These are phyloP conservation scores for Zoysia matrella DNA, from an alignment of 202 grass and related monocot species.

Conservation along the genomic window DNA sequence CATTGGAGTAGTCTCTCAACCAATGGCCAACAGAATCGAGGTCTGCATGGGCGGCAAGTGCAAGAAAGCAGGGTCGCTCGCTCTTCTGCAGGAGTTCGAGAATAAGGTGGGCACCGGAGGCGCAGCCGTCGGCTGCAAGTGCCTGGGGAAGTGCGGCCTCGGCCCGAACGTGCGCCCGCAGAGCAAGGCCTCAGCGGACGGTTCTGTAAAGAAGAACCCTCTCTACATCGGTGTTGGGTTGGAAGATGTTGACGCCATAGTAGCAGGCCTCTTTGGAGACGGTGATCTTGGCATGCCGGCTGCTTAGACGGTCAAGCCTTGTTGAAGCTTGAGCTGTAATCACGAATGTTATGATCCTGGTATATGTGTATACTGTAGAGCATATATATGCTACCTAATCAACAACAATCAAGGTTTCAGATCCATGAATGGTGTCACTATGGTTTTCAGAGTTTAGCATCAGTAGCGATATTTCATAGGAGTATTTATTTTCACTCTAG, in stretches of 20 bases:
- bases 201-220: conserved; percentile 31
- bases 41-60: conserved; percentile 95
- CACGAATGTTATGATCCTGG: not conserved
- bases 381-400: not conserved
- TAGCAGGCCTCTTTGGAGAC: conserved; percentile 40
- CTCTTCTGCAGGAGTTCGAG: conserved; percentile 71
- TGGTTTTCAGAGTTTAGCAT: conserved; percentile 5
- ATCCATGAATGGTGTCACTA: not conserved
- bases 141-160: conserved; percentile 77
- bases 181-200: not conserved
- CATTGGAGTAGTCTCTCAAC: conserved; percentile 19
- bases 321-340: not conserved
- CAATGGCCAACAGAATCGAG: conserved; percentile 53
- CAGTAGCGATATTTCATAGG: too few species aligned
- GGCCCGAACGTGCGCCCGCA: conserved; percentile 64
- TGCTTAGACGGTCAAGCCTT: not conserved
- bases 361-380: conserved; percentile 17
- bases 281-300: not conserved
- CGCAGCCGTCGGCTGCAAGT: conserved; percentile 63
- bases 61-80: conserved; percentile 61
- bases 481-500: too few species aligned
- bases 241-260: conserved; percentile 74
- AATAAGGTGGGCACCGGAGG: conserved; percentile 40
- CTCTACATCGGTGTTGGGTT: conserved; percentile 72
- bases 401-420: not conserved